Evolutionary conservation across 2,329 filamentous ascomycete genomes (phyloP).

Genomic region (Zalaria obscura): DNA sequence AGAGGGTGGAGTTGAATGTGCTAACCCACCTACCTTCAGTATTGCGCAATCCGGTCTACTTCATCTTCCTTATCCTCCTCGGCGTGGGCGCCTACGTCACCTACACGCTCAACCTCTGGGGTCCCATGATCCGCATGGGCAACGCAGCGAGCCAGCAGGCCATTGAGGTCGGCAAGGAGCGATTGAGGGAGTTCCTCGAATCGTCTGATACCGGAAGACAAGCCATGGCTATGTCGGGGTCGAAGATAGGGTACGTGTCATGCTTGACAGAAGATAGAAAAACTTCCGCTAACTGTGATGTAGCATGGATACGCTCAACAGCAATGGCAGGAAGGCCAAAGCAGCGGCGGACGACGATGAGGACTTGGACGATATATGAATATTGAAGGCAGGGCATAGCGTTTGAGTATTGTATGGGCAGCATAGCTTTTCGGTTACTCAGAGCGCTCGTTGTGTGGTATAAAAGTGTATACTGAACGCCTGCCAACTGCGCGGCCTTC

Average conservation of each 20-base stretch:
- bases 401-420: no score
- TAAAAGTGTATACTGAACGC: no score
- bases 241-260: not conserved
- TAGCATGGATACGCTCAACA: constrained; percentile 25
- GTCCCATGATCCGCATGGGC: constrained; percentile 88
- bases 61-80: constrained; percentile 70
- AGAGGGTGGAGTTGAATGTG: constrained; percentile 1
- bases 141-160: constrained; percentile 81
- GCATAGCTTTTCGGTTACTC: no score
- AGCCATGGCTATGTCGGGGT: constrained; percentile 58
- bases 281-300: not conserved
- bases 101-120: constrained; percentile 87
- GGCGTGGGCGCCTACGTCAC: constrained; percentile 72
- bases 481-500: no score
- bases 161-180: constrained; percentile 80
- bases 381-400: not conserved
- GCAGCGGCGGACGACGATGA: constrained; percentile 15
- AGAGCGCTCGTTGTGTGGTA: no score
- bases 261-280: not conserved
- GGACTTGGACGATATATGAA: constrained; percentile 20
- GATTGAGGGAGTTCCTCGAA: constrained; percentile 78
- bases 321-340: constrained; percentile 26
- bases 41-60: constrained; percentile 83
- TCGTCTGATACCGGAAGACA: constrained; percentile 73
- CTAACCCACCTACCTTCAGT: constrained; percentile 37